These are phyloP conservation scores for Aspergillus fijiensis DNA, from an alignment of 2,329 filamentous ascomycete species.

Conservation along the genomic window DNA sequence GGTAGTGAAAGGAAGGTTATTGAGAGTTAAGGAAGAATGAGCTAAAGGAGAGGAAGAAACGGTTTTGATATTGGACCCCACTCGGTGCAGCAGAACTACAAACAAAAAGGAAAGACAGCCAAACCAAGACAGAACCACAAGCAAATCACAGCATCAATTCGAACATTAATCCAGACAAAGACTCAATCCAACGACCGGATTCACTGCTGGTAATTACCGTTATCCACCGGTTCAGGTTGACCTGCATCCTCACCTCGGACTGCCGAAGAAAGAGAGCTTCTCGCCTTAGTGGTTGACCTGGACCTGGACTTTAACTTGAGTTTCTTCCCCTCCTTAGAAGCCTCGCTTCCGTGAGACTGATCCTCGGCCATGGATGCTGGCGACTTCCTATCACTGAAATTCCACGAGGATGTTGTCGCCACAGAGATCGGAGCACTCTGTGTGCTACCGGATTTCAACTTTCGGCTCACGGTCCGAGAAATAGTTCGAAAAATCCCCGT, in stretches of 20 bases:
- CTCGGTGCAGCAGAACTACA: not conserved
- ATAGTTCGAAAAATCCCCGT: conserved; percentile 42
- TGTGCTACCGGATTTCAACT: conserved; percentile 32
- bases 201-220: conserved; percentile 5
- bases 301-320: not conserved
- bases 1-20: not conserved
- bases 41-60: not conserved
- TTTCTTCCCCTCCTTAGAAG: conserved; percentile 5
- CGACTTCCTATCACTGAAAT: conserved; percentile 3
- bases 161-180: not conserved
- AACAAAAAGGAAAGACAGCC: not conserved
- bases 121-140: not conserved
- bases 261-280: conserved; percentile 24
- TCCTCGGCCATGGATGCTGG: not conserved
- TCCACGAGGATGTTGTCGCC: conserved; percentile 23
- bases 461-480: conserved; percentile 41
- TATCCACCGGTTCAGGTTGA: not conserved
- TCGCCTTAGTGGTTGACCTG: conserved; percentile 24
- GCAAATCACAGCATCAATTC: not conserved
- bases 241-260: conserved; percentile 14
- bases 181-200: not conserved
- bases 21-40: not conserved
- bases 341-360: conserved; percentile 7
- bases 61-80: not conserved
- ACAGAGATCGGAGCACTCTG: conserved; percentile 27